Base-by-base conservation (phyloP, 2,329 filamentous ascomycete genomes). In the Phaeosphaeria sp. region DNA sequence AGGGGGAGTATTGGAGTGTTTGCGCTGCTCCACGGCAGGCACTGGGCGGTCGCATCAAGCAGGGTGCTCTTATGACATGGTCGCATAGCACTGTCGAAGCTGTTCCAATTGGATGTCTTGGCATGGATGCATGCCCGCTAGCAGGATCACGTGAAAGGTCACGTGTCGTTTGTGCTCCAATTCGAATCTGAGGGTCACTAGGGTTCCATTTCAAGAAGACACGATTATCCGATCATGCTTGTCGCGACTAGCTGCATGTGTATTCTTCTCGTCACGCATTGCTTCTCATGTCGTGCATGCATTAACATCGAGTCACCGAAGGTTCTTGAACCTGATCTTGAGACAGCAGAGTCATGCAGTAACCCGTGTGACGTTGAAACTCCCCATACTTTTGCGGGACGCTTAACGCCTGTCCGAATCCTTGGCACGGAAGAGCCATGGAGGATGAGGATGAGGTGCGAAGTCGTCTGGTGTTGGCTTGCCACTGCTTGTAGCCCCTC, bases 11-110 rank as follows among this genome's bases (percentile, higher is more conserved):
- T 43, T 81, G 68, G 45, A 79, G 77, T 63, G 76, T 76, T 58
- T 80, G 80, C 67, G 81, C 78, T 74, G 79, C 81, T 77, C 81
- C 79, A 70, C 78, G 81, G 79, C 82, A 86, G 71, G 79, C 79
- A 70, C 80, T 72, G 63, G 80, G 73, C 68, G 74, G 73, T 64
- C 77, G 80, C 83, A 86, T 86, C 66, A 77, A 76, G 69, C 66
- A 68, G 56, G 67, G 44, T 65, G 66, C 55, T 64, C 61, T 64
- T 67, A 44, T 39, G 57, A 64, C 57, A 57, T 30, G 36, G 21
- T 33, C 52, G 61, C 48, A 58, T 57, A 45, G 53, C 56, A 47
- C 50, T 60, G 48, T 56, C 40, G 22, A 20, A 45, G 59, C 55
- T 56, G 51, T 53, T 52, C 52, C 42, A 20, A 62, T 61, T 30